Evolutionary conservation across 352 stramenopile genomes (phyloP), one percentile per base, ranked within the genome.

Genomic region (Phytophthora fragariaefolia): DNA sequence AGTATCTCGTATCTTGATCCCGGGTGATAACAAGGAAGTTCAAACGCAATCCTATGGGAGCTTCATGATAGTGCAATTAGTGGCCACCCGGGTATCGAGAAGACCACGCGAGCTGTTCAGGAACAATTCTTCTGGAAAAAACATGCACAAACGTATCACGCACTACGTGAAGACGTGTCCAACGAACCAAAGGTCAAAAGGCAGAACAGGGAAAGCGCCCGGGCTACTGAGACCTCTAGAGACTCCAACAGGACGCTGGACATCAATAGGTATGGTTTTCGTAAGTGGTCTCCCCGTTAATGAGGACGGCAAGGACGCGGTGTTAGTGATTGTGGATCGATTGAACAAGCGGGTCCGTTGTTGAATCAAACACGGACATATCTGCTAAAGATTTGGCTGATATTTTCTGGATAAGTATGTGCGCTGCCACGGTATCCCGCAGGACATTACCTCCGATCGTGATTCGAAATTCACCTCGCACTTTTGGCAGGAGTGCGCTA

Each of bases 381-480:
- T 45, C 58, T 3, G 58, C 58, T 15, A 15, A 40, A 24, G 13
- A 45, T 0, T 42, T 58, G 3, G 32, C 32, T 6, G 8, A 1
- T 1, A 4, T 57, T 3, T 65, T 22, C 2, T 56, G 10, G n/a
- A 58, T 1, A 0, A 45, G 1, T 65, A 65, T 51, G 47, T 65
- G 15, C 47, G 42, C 12, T 36, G 53, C 27, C 43, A 58, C 18
- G 47, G 58, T 10, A 45, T 57, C 20, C 26, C 58, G 9, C 36
- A 3, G 0, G 58, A 65, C 6, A 58, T 58, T 20, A 52, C 27
- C 10, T 65, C 47, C 6, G 47, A 65, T 28, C 4, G 58, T 12
- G 58, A 58, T 17, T 36, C 48, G 1, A 66, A 53, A 13, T 66
- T 66, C n/a, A 66, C 58, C 5, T 66, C 48, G 3, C 6, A 53